A percentile compares a stretch with the other conserved stretches of the same genome.
These are phyloP conservation scores for Saccharum officinarum DNA, from an alignment of 176 grass and related monocot genomes.

Conservation along the genomic window DNA sequence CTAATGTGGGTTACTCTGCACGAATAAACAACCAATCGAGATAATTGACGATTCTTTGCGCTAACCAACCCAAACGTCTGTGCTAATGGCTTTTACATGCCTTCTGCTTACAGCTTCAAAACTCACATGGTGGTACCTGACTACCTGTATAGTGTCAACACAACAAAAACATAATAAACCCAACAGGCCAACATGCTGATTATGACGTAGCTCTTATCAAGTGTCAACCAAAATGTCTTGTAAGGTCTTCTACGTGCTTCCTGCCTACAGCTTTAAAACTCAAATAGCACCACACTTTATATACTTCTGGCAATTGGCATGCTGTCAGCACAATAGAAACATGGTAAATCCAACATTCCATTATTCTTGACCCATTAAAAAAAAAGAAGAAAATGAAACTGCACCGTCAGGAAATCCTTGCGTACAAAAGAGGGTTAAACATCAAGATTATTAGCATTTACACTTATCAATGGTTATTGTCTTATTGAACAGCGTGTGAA, in stretches of 20 bases:
- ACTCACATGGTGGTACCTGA: not conserved
- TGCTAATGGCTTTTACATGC: not conserved
- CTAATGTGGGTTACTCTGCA: not conserved
- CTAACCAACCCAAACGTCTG: not conserved
- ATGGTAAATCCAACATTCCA: not conserved
- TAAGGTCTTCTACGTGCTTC: not conserved
- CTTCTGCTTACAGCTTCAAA: not conserved
- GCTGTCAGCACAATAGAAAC: not conserved
- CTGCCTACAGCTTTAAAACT: conserved; percentile 7
- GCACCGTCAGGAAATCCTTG: not conserved
- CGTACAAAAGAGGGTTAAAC: not conserved
- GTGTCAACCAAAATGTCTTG: conserved; percentile 10
- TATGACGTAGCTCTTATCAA: not conserved
- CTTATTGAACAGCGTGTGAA: not conserved
- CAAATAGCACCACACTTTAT: not conserved
- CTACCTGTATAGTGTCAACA: not conserved
- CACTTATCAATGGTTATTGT: conserved; percentile 23
- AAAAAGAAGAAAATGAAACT: not conserved
- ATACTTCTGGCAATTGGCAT: not conserved
- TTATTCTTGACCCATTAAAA: not conserved
- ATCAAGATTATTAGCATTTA: conserved; percentile 48
- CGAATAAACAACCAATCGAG: not conserved
- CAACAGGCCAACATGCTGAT: not conserved
- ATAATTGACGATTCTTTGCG: not conserved
- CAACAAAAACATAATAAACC: not conserved